A percentile compares a stretch with the other conserved stretches of the same genome.
These are phyloP conservation scores for Russula sp. DNA, from an alignment of 768 basidiomycete genomes.

Conservation along the genomic window DNA sequence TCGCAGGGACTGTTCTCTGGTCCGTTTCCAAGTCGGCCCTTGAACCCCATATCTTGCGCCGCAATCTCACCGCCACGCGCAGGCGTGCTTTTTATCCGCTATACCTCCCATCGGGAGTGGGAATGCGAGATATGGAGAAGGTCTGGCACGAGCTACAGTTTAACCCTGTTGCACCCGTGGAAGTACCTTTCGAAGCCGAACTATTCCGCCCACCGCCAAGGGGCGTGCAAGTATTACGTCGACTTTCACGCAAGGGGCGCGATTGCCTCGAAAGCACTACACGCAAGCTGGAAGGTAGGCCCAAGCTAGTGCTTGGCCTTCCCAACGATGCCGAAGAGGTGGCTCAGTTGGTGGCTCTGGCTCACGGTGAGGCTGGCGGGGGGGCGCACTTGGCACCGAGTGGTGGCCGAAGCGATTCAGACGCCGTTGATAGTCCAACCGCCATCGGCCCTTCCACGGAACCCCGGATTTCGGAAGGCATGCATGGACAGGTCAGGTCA, in stretches of 20 bases:
- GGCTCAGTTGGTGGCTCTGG: constrained; percentile 2
- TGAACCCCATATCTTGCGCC: constrained; percentile 34
- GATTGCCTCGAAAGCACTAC: constrained; percentile 36
- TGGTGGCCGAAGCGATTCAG: not conserved
- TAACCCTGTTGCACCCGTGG: constrained; percentile 14
- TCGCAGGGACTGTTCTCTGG: constrained; percentile 59
- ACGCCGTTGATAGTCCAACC: not conserved
- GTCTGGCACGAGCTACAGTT: constrained; percentile 44
- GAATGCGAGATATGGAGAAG: constrained; percentile 30
- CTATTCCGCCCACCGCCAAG: constrained; percentile 35
- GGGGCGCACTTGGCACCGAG: not conserved
- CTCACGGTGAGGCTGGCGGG: not conserved
- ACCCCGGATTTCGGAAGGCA: not conserved
- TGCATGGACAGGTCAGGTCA: not conserved
- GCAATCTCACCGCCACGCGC: constrained; percentile 31
- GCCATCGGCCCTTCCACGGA: not conserved
- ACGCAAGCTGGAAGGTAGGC: constrained; percentile 36
- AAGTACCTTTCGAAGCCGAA: constrained; percentile 25
- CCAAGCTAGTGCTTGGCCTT: constrained; percentile 37
- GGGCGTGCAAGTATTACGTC: constrained; percentile 38
- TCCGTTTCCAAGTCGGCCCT: constrained; percentile 39
- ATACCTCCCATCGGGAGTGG: constrained; percentile 46
- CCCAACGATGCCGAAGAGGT: constrained; percentile 9
- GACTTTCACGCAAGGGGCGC: constrained; percentile 43
- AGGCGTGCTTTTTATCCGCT: constrained; percentile 43